Evolutionary conservation across 257 asterid species (phyloP).

Genomic region (Solanum pennellii): DNA sequence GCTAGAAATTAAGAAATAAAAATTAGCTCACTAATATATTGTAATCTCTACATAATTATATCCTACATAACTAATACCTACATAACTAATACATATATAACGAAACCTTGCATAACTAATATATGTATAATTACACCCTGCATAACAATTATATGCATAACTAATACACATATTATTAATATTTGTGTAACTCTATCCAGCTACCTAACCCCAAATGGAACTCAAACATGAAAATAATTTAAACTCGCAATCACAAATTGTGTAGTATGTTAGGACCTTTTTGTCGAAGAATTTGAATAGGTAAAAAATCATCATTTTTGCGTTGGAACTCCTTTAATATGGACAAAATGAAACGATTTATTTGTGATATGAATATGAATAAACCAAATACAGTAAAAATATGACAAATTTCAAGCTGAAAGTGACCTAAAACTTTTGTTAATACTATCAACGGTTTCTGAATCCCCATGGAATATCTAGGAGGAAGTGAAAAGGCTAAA

Average conservation of each 20-base stretch:
- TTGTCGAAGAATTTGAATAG: background rate
- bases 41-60: background rate
- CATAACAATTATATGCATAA: no score
- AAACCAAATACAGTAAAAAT: no score
- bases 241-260: no score
- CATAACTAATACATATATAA: no score
- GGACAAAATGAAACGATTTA: background rate
- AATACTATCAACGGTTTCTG: no score
- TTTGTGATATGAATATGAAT: background rate
- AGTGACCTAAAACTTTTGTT: background rate
- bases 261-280: background rate
- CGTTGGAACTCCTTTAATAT: background rate
- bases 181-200: no score
- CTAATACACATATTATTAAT: no score
- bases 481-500: background rate
- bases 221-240: background rate
- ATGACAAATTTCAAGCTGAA: background rate
- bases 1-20: background rate
- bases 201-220: background rate
- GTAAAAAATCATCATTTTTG: background rate
- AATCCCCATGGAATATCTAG: background rate
- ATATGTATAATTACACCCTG: no score
- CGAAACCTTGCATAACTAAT: background rate
- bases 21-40: background rate
- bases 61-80: no score